Base-by-base conservation (phyloP, 352 stramenopile genomes). In the Hyphochytrium catenoides region DNA sequence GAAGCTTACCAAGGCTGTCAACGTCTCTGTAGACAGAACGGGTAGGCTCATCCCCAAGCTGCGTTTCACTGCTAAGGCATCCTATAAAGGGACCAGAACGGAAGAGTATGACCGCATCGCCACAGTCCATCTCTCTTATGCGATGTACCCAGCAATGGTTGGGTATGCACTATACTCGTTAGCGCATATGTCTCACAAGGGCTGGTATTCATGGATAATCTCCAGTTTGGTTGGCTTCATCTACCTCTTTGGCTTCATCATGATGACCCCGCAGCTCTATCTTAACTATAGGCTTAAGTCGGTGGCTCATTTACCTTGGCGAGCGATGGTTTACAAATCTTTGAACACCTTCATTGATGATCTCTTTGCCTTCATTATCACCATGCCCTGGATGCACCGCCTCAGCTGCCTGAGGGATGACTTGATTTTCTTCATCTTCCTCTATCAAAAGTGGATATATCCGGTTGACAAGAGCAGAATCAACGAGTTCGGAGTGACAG, bases 281-380 rank as follows among this genome's bases (percentile, higher is more conserved):
- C 94, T 95, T 50, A 97, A 97, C 50, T 96, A 95, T 70, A 94
- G 93, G 54, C 72, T 97, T 44, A 91, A 96, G 64, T 88, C 60
- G 31, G 83, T 95, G 29, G 83, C 81, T 6, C 78, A 93, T 48
- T 57, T 98, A 39, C 88, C 90, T 26, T 97, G 90, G 86, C 72
- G 83, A 46, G 81, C 86, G 15, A 86, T 98, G 70, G 70, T 93
- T 18, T 98, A 97, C 70, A 95, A 94, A 53, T 95, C 74, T 50
- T 48, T 95, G 32, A 95, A 95, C 48, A 97, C 87, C 28, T 95
- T 96, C 42, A 94, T 96, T 50, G 87, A 96, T 51, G 87, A 96
- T 48, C 56, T 95, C 8, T 95, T 95, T 41, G 82, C 82, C 12
- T 96, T 97, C 44, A 78, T 97, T 34, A 94, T 96, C 48, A 81